A percentile compares a stretch with the other conserved stretches of the same genome.
phyloP scores from a whole-genome alignment of 1,139 yeast genomes.

The Pichia sp. region DNA sequence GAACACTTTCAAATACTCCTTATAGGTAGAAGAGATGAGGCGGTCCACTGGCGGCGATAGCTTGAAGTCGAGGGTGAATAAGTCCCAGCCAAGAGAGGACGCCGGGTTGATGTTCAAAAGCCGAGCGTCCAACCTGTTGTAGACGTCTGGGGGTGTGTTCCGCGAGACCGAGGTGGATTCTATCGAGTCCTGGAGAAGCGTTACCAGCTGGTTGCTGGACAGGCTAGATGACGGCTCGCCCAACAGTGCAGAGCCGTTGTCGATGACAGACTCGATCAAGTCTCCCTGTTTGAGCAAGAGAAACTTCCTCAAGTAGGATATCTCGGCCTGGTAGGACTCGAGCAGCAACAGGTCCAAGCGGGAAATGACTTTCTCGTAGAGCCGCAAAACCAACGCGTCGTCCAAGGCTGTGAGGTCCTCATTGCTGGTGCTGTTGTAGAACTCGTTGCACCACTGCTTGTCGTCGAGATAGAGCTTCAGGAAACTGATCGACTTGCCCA shows the following conservation, averaged over 20 bases:
- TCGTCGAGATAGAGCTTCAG: constrained; percentile 63
- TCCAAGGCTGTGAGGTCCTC: constrained; percentile 27
- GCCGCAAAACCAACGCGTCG: constrained; percentile 34
- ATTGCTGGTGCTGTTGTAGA: constrained; percentile 30
- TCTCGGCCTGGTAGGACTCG: constrained; percentile 7
- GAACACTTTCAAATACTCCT: constrained; percentile 74
- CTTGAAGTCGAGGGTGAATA: constrained; percentile 80
- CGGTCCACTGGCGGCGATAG: constrained; percentile 53
- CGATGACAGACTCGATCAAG: constrained; percentile 62
- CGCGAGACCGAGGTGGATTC: constrained; percentile 56
- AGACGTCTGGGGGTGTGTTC: constrained; percentile 32
- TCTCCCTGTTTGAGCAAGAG: constrained; percentile 74
- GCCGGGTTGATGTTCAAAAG: constrained; percentile 59
- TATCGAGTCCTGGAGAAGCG: constrained; percentile 63
- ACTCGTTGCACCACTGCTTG: constrained; percentile 50
- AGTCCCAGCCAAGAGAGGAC: constrained; percentile 82
- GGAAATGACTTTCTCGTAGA: constrained; percentile 19
- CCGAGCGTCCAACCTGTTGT: constrained; percentile 74
- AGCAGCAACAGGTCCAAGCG: constrained; percentile 8
- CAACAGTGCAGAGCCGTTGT: constrained; percentile 51
- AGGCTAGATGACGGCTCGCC: constrained; percentile 59
- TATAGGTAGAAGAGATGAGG: constrained; percentile 41
- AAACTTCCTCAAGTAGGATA: constrained; percentile 48
- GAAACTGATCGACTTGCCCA: constrained; percentile 75
- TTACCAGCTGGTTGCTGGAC: constrained; percentile 63